Evolutionary conservation across 1,139 yeast species (phyloP).

Genomic region (Geotrichum aggregatum): DNA sequence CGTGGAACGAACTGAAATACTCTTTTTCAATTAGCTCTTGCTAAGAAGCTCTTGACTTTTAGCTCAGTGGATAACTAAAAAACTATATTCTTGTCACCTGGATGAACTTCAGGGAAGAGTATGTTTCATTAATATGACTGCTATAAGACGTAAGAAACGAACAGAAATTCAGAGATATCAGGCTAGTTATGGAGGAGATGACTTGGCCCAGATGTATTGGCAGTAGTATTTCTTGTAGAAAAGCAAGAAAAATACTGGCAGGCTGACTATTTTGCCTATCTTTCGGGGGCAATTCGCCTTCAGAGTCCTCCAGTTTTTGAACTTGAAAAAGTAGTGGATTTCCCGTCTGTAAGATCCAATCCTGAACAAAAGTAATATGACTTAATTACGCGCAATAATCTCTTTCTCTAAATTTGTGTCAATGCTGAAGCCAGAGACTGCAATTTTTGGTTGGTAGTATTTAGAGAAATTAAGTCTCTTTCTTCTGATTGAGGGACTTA

Average conservation of each 20-base stretch:
- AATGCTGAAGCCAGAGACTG: not conserved
- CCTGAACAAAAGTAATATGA: not conserved
- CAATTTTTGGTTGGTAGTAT: not conserved
- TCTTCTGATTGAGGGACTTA: too few relatives aligned
- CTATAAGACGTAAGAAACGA: too few relatives aligned
- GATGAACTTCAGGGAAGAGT: too few relatives aligned
- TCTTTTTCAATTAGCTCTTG: too few relatives aligned
- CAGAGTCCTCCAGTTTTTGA: conserved; percentile 8
- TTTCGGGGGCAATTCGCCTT: conserved; percentile 8
- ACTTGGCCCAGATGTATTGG: not conserved
- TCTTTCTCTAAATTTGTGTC: not conserved
- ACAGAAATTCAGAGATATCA: not conserved
- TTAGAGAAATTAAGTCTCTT: not conserved
- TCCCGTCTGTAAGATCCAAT: not conserved
- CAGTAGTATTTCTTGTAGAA: conserved; percentile 3
- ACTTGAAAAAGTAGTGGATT: conserved; percentile 8
- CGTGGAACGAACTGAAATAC: too few relatives aligned
- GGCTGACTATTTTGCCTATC: conserved; percentile 7
- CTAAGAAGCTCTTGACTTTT: too few relatives aligned
- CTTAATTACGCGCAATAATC: conserved; percentile 6
- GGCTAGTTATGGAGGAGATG: not conserved
- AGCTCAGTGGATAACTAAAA: too few relatives aligned
- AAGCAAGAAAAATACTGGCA: conserved; percentile 4
- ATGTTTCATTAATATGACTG: too few relatives aligned
- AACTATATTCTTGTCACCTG: too few relatives aligned